A percentile compares a stretch with the other conserved stretches of the same genome.
phyloP scores from a whole-genome alignment of 2,329 filamentous ascomycete genomes.

The Pseudocercospora fijiensis region DNA sequence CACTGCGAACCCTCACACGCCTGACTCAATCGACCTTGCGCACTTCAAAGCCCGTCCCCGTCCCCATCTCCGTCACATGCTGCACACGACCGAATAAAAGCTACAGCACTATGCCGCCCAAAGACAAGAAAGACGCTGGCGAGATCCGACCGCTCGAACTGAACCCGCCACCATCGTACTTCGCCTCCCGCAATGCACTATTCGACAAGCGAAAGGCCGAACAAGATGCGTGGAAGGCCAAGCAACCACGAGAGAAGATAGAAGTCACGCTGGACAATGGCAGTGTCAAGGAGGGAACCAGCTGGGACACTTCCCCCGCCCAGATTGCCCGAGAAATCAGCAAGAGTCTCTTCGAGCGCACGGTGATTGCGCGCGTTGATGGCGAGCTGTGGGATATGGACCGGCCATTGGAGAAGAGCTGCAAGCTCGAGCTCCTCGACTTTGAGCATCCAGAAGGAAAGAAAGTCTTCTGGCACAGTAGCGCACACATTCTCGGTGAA shows the following conservation, averaged over 20 bases:
- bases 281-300: conserved; percentile 68
- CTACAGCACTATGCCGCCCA: conserved; percentile 36
- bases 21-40: conserved; percentile 1
- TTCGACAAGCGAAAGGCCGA: conserved; percentile 87
- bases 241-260: conserved; percentile 71
- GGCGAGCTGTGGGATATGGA: conserved; percentile 91
- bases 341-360: conserved; percentile 82
- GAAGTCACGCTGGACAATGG: conserved; percentile 72
- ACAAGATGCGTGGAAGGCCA: conserved; percentile 71
- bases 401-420: conserved; percentile 82
- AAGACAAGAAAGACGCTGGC: conserved; percentile 44
- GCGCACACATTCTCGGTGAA: conserved; percentile 93
- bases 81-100: conserved; percentile 10
- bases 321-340: conserved; percentile 75
- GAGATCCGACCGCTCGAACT: conserved; percentile 50
- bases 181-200: conserved; percentile 78
- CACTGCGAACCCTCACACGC: conserved; percentile 10
- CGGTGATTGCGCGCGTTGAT: conserved; percentile 81
- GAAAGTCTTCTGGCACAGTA: conserved; percentile 97
- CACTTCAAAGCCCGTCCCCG: background rate
- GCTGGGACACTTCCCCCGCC: conserved; percentile 88
- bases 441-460: conserved; percentile 78
- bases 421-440: conserved; percentile 77
- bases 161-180: conserved; percentile 66
- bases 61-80: conserved; percentile 14